Conservation (phyloP, 164 flowering plant genomes). For the Euptelea pleiosperma region DNA sequence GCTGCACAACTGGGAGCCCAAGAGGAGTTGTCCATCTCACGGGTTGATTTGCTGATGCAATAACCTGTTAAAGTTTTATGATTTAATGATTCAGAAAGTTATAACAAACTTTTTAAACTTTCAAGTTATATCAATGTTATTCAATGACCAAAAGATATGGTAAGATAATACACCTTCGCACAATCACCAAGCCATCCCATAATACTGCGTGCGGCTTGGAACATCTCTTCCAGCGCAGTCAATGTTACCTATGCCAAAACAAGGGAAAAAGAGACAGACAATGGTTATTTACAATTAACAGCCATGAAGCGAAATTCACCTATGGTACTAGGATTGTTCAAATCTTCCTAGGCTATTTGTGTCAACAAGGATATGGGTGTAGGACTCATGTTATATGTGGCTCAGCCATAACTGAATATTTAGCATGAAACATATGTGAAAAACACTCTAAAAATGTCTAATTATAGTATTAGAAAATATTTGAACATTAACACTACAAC, state of each 20-base stretch:
- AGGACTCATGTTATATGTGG: too few species aligned
- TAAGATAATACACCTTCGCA: slow-evolving; percentile 58
- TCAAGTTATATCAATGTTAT: background rate
- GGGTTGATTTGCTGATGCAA: slow-evolving; percentile 81
- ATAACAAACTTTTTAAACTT: background rate
- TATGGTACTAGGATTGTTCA: background rate
- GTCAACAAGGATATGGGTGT: too few species aligned
- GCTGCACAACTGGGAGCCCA: slow-evolving; percentile 97
- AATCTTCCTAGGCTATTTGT: background rate
- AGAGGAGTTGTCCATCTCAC: slow-evolving; percentile 94
- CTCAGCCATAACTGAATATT: background rate
- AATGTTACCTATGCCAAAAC: slow-evolving; percentile 58
- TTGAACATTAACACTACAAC: too few species aligned
- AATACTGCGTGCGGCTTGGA: slow-evolving; percentile 82
- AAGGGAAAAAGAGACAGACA: background rate
- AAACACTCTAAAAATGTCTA: too few species aligned
- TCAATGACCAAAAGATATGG: background rate
- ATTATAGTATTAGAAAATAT: too few species aligned
- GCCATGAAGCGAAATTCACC: background rate
- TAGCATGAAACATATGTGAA: too few species aligned
- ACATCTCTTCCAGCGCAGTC: slow-evolving; percentile 84
- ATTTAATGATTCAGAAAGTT: background rate
- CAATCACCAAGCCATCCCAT: slow-evolving; percentile 97
- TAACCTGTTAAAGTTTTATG: slow-evolving; percentile 45
- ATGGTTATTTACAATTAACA: background rate